phyloP scores from a whole-genome alignment of 2,329 filamentous ascomycete species.

The Microsporum ferrugineum region DNA sequence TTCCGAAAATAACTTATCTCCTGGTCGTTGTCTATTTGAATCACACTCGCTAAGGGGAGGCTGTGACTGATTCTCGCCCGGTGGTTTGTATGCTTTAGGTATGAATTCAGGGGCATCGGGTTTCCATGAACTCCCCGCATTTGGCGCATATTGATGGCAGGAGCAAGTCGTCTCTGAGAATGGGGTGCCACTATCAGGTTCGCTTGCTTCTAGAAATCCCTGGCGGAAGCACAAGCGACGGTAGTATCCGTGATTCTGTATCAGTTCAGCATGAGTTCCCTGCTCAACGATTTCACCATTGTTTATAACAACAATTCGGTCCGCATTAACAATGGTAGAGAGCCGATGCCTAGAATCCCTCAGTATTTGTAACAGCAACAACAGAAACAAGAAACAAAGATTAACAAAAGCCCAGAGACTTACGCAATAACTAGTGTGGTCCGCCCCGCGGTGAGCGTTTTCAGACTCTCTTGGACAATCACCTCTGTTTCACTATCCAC shows the following conservation, averaged over 20 bases:
- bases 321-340: constrained; percentile 58
- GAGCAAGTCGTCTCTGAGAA: not conserved
- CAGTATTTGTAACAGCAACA: not conserved
- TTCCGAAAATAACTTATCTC: not conserved
- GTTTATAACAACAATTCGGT: constrained; percentile 54
- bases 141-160: not conserved
- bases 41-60: constrained; percentile 5
- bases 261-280: constrained; percentile 49
- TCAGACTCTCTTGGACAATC: constrained; percentile 38
- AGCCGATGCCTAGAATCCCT: constrained; percentile 46
- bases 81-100: constrained; percentile 16
- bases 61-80: not conserved
- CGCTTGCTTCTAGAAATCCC: constrained; percentile 24
- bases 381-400: not conserved
- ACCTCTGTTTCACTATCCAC: constrained; percentile 38
- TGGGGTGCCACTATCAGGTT: constrained; percentile 16
- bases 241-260: constrained; percentile 50
- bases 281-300: constrained; percentile 53
- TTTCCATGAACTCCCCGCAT: constrained; percentile 20
- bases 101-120: constrained; percentile 34
- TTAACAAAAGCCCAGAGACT: constrained; percentile 7
- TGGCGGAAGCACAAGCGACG: constrained; percentile 43
- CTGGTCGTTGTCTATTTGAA: not conserved
- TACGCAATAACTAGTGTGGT: constrained; percentile 45
- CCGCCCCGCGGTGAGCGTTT: constrained; percentile 35